Evolutionary conservation across 1,284 basidiomycete species (phyloP).

Genomic region (Trichosporon sp.): DNA sequence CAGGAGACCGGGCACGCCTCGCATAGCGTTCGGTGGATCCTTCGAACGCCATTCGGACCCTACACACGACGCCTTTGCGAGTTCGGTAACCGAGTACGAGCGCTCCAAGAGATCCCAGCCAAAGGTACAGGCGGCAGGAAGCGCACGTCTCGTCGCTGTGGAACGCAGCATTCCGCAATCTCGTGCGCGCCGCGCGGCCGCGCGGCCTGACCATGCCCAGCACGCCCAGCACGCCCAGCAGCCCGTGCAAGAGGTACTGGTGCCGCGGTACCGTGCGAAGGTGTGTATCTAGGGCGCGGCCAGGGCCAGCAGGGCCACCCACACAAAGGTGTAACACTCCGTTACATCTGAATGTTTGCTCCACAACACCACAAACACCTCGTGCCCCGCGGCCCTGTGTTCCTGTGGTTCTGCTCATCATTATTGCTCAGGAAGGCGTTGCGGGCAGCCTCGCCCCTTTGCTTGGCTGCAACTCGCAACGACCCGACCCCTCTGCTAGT

Average conservation of each 20-base stretch:
- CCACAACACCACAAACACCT: background rate
- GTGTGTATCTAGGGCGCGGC: background rate
- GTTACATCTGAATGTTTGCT: background rate
- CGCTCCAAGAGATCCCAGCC: background rate
- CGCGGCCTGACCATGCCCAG: too few relatives aligned
- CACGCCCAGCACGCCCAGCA: too few relatives aligned
- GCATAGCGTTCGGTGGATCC: background rate
- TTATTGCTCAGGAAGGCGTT: background rate
- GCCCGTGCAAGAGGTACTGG: background rate
- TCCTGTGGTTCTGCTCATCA: background rate
- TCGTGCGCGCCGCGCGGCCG: background rate
- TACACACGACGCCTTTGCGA: background rate
- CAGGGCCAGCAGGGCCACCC: background rate
- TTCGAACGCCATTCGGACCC: background rate
- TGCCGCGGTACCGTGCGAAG: background rate
- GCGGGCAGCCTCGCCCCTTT: background rate
- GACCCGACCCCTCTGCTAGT: background rate
- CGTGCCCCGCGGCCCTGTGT: background rate
- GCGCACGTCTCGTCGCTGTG: background rate
- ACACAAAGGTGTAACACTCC: background rate
- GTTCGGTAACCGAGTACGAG: background rate
- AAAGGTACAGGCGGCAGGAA: background rate
- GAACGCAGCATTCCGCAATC: background rate
- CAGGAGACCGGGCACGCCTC: too few relatives aligned
- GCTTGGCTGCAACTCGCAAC: background rate